phyloP scores from a whole-genome alignment of 805 yeast genomes.

The Monosporozyma yasuniensis region DNA sequence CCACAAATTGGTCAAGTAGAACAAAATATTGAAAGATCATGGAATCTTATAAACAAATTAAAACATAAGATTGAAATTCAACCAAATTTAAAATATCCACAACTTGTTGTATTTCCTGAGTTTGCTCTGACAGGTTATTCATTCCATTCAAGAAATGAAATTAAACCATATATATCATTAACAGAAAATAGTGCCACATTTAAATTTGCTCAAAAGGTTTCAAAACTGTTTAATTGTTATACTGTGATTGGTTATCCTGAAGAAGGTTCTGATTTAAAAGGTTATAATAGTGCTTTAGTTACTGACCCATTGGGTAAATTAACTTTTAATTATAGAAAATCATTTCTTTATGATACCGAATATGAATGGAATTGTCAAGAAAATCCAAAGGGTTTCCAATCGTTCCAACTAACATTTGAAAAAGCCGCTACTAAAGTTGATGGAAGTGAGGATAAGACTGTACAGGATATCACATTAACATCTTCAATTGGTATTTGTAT shows the following conservation, averaged over 20 bases:
- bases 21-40: conserved; percentile 43
- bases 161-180: conserved; percentile 47
- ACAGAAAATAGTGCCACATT: conserved; percentile 40
- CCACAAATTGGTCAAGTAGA: conserved; percentile 54
- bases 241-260: conserved; percentile 85
- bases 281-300: conserved; percentile 67
- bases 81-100: conserved; percentile 31
- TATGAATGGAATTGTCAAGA: conserved; percentile 72
- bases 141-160: conserved; percentile 40
- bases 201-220: conserved; percentile 47
- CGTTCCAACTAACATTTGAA: conserved; percentile 37
- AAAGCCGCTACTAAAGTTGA: conserved; percentile 6
- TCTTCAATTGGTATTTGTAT: conserved; percentile 80
- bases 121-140: conserved; percentile 79
- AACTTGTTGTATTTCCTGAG: conserved; percentile 75
- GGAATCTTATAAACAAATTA: conserved; percentile 30
- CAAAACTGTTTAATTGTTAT: conserved; percentile 45
- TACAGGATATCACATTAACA: conserved; percentile 26
- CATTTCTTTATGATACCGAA: conserved; percentile 71
- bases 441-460: neutral
- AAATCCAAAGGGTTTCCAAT: conserved; percentile 50
- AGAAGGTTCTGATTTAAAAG: conserved; percentile 16
- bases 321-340: conserved; percentile 62
- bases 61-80: conserved; percentile 8
- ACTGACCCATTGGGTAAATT: conserved; percentile 50